phyloP scores from a whole-genome alignment of 2,329 filamentous ascomycete species.

The Lachnum nothofagi region DNA sequence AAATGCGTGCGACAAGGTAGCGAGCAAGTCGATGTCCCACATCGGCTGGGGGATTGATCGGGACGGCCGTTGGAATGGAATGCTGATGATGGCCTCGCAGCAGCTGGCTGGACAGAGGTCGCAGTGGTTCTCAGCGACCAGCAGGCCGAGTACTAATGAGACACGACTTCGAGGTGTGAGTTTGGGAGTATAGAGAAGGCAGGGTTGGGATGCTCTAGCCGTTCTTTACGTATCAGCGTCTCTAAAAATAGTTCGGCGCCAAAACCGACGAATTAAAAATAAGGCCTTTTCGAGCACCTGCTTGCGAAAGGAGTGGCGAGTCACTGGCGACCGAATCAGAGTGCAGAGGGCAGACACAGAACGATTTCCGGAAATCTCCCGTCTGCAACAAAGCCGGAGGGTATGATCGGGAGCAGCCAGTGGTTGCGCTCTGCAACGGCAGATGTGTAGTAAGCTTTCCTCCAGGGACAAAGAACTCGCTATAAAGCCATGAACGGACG shows the following conservation, averaged over 20 bases:
- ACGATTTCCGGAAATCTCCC: constrained; percentile 8
- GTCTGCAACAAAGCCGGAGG: constrained; percentile 12
- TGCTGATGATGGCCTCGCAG: constrained; percentile 6
- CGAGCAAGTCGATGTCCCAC: constrained; percentile 10
- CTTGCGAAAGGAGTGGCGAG: constrained; percentile 3
- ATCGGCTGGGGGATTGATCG: no score
- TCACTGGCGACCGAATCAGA: background rate
- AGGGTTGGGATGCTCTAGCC: background rate
- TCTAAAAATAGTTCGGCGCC: constrained; percentile 23
- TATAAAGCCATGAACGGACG: constrained; percentile 7
- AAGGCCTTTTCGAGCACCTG: constrained; percentile 15
- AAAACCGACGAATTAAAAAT: constrained; percentile 17
- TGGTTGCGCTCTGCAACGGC: background rate
- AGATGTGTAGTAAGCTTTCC: background rate
- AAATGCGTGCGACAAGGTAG: constrained; percentile 8
- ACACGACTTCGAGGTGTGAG: constrained; percentile 13
- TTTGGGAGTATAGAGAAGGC: constrained; percentile 8
- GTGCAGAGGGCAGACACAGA: no score
- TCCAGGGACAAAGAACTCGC: constrained; percentile 13
- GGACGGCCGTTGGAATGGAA: background rate
- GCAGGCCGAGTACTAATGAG: constrained; percentile 13
- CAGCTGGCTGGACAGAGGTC: constrained; percentile 13
- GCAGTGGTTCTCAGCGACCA: constrained; percentile 13
- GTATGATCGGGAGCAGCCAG: background rate
- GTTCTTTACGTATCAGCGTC: no score